phyloP scores from a whole-genome alignment of 495 filamentous ascomycete genomes.

The Podospora comata region DNA sequence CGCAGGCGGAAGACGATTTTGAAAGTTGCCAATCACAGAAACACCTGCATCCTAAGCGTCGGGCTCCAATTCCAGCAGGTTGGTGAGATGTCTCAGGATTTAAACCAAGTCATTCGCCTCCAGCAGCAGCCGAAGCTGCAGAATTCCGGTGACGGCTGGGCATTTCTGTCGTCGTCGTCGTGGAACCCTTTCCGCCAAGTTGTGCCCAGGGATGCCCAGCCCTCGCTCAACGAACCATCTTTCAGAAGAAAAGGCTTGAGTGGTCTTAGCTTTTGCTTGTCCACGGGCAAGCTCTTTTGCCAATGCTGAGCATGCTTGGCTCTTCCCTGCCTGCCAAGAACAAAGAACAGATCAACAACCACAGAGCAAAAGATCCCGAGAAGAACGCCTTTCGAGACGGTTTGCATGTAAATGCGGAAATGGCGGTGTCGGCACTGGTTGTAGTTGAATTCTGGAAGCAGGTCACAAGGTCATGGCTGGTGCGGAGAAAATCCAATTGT shows the following conservation, averaged over 20 bases:
- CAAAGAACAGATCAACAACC: background rate
- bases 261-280: constrained; percentile 1
- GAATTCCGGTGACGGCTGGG: background rate
- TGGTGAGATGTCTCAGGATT: background rate
- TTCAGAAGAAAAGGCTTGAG: constrained; percentile 2
- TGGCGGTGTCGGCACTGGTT: background rate
- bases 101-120: background rate
- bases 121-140: background rate
- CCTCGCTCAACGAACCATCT: background rate
- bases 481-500: constrained; percentile 2
- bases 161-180: background rate
- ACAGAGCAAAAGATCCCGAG: background rate
- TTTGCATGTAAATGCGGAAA: background rate
- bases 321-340: background rate
- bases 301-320: background rate
- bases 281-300: constrained; percentile 1
- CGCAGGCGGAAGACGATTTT: background rate
- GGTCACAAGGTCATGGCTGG: constrained; percentile 2
- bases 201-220: constrained; percentile 2
- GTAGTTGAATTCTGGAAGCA: background rate
- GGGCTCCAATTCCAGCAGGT: background rate
- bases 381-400: background rate
- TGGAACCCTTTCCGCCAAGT: background rate
- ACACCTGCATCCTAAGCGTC: background rate
- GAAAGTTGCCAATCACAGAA: background rate